phyloP scores from a whole-genome alignment of 2,329 filamentous ascomycete species.

The Alternaria conjuncta region DNA sequence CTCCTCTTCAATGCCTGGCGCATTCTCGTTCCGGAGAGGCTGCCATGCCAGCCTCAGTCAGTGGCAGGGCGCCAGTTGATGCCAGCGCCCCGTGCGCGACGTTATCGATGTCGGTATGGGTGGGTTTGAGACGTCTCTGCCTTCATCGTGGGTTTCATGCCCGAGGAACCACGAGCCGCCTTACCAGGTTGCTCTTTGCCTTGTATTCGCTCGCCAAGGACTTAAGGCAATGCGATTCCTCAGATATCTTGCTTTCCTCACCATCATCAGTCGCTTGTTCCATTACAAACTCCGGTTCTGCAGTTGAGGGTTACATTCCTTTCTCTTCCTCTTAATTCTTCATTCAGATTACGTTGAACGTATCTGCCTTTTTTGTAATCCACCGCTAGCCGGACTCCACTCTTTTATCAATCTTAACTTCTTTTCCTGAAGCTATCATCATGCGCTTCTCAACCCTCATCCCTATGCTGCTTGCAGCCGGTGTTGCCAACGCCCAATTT shows the following conservation, averaged over 20 bases:
- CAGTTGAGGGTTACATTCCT: conserved; percentile 51
- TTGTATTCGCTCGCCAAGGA: conserved; percentile 43
- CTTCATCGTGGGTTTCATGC: conserved; percentile 52
- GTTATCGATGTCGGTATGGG: conserved; percentile 34
- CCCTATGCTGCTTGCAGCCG: conserved; percentile 43
- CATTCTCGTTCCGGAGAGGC: conserved; percentile 27
- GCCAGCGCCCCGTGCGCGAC: conserved; percentile 36
- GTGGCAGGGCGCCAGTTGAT: conserved; percentile 31
- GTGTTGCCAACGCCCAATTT: conserved; percentile 44
- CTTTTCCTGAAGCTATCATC: conserved; percentile 23
- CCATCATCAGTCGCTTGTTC: conserved; percentile 43
- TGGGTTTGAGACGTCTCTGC: conserved; percentile 47
- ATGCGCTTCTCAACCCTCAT: conserved; percentile 47
- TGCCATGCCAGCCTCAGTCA: conserved; percentile 37
- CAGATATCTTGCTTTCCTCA: conserved; percentile 34
- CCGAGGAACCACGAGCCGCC: conserved; percentile 41
- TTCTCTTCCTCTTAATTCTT: conserved; percentile 47
- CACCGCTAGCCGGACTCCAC: conserved; percentile 48
- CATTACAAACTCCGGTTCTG: conserved; percentile 31
- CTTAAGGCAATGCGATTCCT: conserved; percentile 34
- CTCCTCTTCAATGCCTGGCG: conserved; percentile 42
- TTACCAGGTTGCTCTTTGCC: conserved; percentile 30
- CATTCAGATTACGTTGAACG: conserved; percentile 51
- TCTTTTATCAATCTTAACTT: conserved; percentile 36
- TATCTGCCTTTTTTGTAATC: conserved; percentile 48